A percentile compares a stretch with the other conserved stretches of the same genome.
Evolutionary conservation across 2,329 filamentous ascomycete genomes (phyloP).

Genomic region (Dichotomopilus funicola): DNA sequence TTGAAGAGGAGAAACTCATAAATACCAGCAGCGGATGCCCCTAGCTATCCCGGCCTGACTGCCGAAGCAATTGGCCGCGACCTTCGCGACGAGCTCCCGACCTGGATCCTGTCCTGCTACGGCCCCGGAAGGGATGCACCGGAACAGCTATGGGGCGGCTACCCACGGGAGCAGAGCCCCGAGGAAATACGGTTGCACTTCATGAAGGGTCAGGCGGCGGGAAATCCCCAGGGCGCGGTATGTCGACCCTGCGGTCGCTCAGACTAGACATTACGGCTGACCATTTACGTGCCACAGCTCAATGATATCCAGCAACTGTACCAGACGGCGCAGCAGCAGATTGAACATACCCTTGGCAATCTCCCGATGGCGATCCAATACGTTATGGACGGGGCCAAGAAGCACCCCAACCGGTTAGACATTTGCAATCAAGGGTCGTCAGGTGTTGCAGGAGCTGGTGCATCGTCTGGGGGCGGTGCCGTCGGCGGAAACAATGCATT

Average conservation of each 20-base stretch:
- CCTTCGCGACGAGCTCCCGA: conserved; percentile 62
- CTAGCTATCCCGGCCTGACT: conserved; percentile 46
- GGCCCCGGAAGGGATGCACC: conserved; percentile 71
- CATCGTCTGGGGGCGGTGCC: conserved; percentile 27
- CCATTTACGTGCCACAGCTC: conserved; percentile 38
- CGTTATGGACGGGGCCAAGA: conserved; percentile 57
- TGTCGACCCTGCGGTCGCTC: conserved; percentile 17
- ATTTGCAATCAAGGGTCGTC: conserved; percentile 41
- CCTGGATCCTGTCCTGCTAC: conserved; percentile 84
- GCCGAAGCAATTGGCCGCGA: conserved; percentile 57
- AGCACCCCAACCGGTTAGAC: conserved; percentile 70
- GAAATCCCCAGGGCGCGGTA: conserved; percentile 52
- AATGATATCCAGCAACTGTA: conserved; percentile 56
- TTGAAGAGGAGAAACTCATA: background rate
- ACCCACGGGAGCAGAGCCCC: conserved; percentile 72
- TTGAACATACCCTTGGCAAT: conserved; percentile 62
- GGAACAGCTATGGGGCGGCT: conserved; percentile 75
- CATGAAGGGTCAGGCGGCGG: conserved; percentile 49
- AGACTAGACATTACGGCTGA: background rate
- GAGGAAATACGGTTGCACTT: conserved; percentile 83
- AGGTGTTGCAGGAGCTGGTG: conserved; percentile 28
- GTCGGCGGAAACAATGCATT: conserved; percentile 38
- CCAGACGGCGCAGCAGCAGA: conserved; percentile 61
- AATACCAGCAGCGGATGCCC: conserved; percentile 17
- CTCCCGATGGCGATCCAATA: conserved; percentile 66